Evolutionary conservation across 2,329 filamentous ascomycete genomes (phyloP).

Genomic region (Paecilomyces sp.): DNA sequence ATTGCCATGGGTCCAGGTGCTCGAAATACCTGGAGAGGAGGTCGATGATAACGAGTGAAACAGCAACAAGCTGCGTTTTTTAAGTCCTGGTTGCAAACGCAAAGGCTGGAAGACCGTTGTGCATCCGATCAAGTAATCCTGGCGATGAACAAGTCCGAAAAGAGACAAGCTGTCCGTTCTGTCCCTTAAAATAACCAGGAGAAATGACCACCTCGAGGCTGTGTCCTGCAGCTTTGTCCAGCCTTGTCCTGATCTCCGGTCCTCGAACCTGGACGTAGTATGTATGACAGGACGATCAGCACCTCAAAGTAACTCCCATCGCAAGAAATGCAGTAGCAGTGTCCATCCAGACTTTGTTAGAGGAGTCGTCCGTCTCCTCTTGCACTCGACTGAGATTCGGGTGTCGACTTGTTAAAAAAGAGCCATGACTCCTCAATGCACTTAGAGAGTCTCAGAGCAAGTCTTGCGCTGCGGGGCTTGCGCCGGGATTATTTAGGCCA

Average conservation of each 20-base stretch:
- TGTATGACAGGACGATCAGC: neutral
- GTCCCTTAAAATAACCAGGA: neutral
- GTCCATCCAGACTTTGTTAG: neutral
- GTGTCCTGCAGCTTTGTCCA: neutral
- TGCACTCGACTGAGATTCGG: neutral
- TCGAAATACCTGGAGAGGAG: neutral
- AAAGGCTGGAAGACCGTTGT: neutral
- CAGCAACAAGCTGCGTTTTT: neutral
- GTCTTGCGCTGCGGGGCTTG: neutral
- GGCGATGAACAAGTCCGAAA: neutral
- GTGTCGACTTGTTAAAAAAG: neutral
- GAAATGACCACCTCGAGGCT: conserved; percentile 1
- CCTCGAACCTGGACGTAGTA: neutral
- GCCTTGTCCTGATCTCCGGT: neutral
- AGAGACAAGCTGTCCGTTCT: neutral
- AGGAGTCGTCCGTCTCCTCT: neutral
- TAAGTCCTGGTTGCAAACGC: neutral
- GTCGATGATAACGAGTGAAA: neutral
- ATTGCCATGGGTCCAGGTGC: conserved; percentile 13
- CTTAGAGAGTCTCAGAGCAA: neutral
- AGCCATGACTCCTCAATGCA: neutral
- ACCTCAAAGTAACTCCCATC: neutral
- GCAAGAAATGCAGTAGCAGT: neutral
- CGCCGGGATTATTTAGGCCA: neutral
- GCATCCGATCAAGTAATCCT: neutral